Percentiles rank a stretch among this genome's conserved stretches.
These are phyloP conservation scores for Ophiostoma ulmi DNA, from an alignment of 2,329 filamentous ascomycete genomes.

Conservation along the genomic window DNA sequence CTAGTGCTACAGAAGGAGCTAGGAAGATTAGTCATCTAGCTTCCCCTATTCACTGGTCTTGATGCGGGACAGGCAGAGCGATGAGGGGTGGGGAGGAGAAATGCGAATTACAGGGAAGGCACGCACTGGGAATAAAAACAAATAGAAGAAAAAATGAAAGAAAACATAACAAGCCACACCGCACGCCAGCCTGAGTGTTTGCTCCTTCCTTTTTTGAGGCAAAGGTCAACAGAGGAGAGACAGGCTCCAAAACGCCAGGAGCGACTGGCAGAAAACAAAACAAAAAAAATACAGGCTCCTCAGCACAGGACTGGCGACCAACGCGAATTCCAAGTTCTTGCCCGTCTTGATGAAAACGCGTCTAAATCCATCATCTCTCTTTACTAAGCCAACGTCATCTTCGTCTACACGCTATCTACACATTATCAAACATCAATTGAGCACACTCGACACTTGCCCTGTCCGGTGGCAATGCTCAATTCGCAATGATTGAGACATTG, in stretches of 20 bases:
- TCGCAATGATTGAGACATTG: constrained; percentile 28
- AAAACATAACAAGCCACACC: background rate
- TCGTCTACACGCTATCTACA: background rate
- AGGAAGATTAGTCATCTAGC: background rate
- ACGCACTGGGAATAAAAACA: background rate
- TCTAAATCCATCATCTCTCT: background rate
- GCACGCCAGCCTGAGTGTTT: background rate
- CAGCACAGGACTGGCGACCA: background rate
- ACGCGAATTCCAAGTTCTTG: background rate
- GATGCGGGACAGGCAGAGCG: background rate
- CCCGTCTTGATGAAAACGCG: background rate
- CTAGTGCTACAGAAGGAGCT: background rate
- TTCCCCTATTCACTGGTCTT: background rate
- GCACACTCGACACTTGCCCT: background rate
- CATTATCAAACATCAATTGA: background rate
- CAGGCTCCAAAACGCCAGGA: background rate
- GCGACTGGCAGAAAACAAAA: constrained; percentile 17
- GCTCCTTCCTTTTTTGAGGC: background rate
- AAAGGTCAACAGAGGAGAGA: background rate
- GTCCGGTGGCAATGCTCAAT: constrained; percentile 18
- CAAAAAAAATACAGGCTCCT: background rate
- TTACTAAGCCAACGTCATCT: background rate
- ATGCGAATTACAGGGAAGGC: constrained; percentile 11
- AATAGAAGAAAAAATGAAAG: background rate
- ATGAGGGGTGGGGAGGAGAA: constrained; percentile 9